A percentile compares a stretch with the other conserved stretches of the same genome.
phyloP scores from a whole-genome alignment of 2,329 filamentous ascomycete species.

The Alternaria incomplexa region DNA sequence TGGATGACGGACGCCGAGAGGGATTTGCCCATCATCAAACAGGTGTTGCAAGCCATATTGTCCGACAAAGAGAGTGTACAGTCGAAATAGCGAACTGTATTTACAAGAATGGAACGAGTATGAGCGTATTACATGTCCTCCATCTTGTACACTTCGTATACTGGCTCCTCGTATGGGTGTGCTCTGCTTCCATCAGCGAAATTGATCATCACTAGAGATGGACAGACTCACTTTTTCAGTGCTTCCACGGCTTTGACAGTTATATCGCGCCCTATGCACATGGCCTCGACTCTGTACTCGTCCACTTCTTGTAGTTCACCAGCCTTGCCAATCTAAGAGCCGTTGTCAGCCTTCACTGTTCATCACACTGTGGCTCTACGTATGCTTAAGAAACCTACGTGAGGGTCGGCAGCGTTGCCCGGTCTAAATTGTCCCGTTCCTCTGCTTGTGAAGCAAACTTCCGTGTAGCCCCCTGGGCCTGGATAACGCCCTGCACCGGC shows the following conservation, averaged over 20 bases:
- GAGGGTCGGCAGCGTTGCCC: constrained; percentile 65
- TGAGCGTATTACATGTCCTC: constrained; percentile 48
- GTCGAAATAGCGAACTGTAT: neutral
- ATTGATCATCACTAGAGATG: neutral
- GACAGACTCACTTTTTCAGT: constrained; percentile 60
- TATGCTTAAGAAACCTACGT: constrained; percentile 38
- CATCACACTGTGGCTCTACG: neutral
- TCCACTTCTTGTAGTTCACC: constrained; percentile 65
- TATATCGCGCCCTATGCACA: constrained; percentile 66
- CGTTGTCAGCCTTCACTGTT: neutral
- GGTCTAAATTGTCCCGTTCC: constrained; percentile 73
- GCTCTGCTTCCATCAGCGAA: constrained; percentile 33
- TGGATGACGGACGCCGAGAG: constrained; percentile 76
- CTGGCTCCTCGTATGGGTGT: constrained; percentile 55
- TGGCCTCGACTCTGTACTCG: constrained; percentile 68
- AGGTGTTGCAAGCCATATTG: constrained; percentile 61
- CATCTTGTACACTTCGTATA: constrained; percentile 55
- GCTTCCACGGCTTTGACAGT: constrained; percentile 65
- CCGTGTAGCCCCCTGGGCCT: constrained; percentile 51
- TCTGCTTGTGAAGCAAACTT: constrained; percentile 50
- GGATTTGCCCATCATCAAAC: constrained; percentile 70
- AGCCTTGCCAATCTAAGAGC: constrained; percentile 58
- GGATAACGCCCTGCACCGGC: constrained; percentile 54
- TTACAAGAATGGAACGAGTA: neutral
- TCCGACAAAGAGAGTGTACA: neutral